Evolutionary conservation across 192 early-diverging fungal species (phyloP), one percentile per base, ranked within the genome.

Genomic region (Backusella tuberculispora): DNA sequence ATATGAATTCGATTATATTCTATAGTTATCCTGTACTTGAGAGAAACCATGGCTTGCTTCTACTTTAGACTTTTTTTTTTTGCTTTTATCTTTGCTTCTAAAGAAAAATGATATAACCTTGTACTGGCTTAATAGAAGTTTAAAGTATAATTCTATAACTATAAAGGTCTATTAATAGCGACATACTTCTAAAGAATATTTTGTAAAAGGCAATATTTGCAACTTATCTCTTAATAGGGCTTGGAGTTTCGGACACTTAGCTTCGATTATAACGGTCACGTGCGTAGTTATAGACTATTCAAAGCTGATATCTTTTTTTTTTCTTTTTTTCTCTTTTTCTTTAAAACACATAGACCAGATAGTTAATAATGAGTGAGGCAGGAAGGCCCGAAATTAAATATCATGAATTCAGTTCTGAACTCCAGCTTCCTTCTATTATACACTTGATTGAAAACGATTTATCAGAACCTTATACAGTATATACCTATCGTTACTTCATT

Each of bases 401-500:
- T 78, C 78, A 85, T 14, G 84, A 83, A 34, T 97, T 95, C 80
- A 75, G 86, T 53, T 86, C 81, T 1, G 97, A 99, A 73, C 73
- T 81, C 14, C 93, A 99, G 72, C 85, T 99, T 15, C 82, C 88
- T 15, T 82, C 84, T 3, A 95, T 97, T 13, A 92, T 91, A 65
- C 74, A 75, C 10, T 85, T 99, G 48, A 96, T 99, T 42, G 95
- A 97, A 69, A 90, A 90, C n/a, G 96, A 97, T 75, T 88, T 99
- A 13, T 97, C 96, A 4, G 97, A 99, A 74, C 96, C 97, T 2
- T 99, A 99, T 78, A 94, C 96, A 8, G 91, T 99, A 50, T 99
- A 96, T 79, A 98, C 97, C 1, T 99, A 98, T 82, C 91, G 97
- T 41, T 99, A 95, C 77, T 99, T 99, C 76, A 87, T 99, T 5